Evolutionary conservation across 2,329 filamentous ascomycete species (phyloP).

Genomic region (Sordariomycetes sp.): DNA sequence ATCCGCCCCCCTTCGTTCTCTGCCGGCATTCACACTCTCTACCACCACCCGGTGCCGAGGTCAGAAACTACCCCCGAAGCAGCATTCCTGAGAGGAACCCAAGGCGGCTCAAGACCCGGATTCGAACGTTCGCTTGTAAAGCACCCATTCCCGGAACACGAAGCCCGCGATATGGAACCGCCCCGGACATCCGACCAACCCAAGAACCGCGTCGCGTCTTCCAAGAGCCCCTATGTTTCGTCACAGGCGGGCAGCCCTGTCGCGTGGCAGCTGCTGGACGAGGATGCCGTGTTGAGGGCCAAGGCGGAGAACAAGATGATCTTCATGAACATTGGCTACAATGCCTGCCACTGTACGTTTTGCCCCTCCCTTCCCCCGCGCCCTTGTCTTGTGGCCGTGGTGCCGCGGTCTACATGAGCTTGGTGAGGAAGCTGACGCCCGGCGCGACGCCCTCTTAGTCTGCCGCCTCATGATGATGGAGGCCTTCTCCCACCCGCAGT

Average conservation of each 20-base stretch:
- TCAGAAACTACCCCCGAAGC: neutral
- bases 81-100: neutral
- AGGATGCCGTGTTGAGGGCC: slow-evolving; percentile 64
- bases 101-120: neutral
- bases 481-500: slow-evolving; percentile 72
- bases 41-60: slow-evolving; percentile 8
- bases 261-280: slow-evolving; percentile 80
- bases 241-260: slow-evolving; percentile 71
- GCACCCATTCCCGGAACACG: neutral
- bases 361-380: neutral
- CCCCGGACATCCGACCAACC: slow-evolving; percentile 1
- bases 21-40: slow-evolving; percentile 14
- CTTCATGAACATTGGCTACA: slow-evolving; percentile 90
- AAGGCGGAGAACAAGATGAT: slow-evolving; percentile 75
- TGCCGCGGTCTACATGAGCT: neutral
- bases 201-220: slow-evolving; percentile 20
- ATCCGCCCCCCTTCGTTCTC: neutral
- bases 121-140: neutral
- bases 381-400: neutral
- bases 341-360: slow-evolving; percentile 78
- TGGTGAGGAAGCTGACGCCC: slow-evolving; percentile 9
- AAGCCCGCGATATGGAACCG: slow-evolving; percentile 1
- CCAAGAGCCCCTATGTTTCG: slow-evolving; percentile 45
- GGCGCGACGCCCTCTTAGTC: slow-evolving; percentile 28
- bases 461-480: slow-evolving; percentile 88